phyloP scores from a whole-genome alignment of 495 filamentous ascomycete genomes.

The Penicillium mononematosum region DNA sequence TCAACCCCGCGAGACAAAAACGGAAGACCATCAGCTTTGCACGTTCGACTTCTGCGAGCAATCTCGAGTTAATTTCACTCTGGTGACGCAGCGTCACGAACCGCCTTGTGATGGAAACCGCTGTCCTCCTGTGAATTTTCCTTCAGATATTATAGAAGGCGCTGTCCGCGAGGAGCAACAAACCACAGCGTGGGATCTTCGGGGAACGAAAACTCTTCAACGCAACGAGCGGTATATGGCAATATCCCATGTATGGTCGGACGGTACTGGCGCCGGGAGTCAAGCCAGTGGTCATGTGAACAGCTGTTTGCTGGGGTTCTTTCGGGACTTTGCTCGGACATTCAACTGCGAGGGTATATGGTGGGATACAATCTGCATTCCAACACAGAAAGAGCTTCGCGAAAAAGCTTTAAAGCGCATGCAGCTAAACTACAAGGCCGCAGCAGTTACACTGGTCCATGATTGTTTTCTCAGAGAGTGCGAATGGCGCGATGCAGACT shows the following conservation, averaged over 20 bases:
- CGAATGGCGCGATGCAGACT: slow-evolving; percentile 22
- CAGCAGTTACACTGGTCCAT: slow-evolving; percentile 31
- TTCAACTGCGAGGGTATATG: slow-evolving; percentile 28
- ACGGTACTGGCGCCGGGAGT: slow-evolving; percentile 27
- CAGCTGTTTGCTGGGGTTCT: slow-evolving; percentile 23
- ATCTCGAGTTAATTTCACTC: slow-evolving; percentile 21
- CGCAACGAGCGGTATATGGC: slow-evolving; percentile 25
- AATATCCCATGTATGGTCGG: slow-evolving; percentile 34
- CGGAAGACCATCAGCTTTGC: slow-evolving; percentile 13
- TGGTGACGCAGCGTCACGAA: slow-evolving; percentile 26
- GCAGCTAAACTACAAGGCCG: slow-evolving; percentile 23
- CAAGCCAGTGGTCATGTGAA: slow-evolving; percentile 22
- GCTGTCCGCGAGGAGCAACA: background rate
- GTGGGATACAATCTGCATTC: slow-evolving; percentile 33
- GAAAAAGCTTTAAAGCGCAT: slow-evolving; percentile 20
- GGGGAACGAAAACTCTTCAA: background rate
- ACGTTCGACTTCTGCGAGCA: slow-evolving; percentile 25
- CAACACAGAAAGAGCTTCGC: slow-evolving; percentile 17
- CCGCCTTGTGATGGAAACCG: slow-evolving; percentile 5
- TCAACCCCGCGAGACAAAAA: too few relatives aligned
- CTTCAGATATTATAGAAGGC: background rate
- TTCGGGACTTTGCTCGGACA: slow-evolving; percentile 17
- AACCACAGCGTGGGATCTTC: slow-evolving; percentile 3
- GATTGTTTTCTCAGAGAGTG: slow-evolving; percentile 32
- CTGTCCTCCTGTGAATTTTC: background rate